Evolutionary conservation across 2,329 filamentous ascomycete species (phyloP).

Genomic region (Ophiocordyceps australis): DNA sequence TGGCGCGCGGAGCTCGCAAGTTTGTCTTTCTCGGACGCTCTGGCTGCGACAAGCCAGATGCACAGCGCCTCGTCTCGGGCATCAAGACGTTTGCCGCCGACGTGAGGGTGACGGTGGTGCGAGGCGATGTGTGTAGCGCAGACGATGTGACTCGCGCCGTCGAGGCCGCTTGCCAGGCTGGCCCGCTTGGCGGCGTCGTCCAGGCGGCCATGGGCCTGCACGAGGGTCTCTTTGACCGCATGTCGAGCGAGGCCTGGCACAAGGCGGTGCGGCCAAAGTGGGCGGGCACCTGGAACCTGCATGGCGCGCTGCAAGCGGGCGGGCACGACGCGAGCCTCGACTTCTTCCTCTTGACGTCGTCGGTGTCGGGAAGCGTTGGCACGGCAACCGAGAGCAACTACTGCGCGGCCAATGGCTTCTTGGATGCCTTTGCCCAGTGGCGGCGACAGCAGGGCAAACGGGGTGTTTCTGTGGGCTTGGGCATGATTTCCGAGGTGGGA

Average conservation of each 20-base stretch:
- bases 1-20: conserved; percentile 6
- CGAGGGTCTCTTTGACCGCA: conserved; percentile 8
- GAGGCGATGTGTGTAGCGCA: conserved; percentile 6
- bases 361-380: conserved; percentile 11
- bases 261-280: conserved; percentile 8
- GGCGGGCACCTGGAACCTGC: conserved; percentile 7
- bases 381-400: conserved; percentile 14
- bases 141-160: conserved; percentile 5
- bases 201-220: conserved; percentile 14
- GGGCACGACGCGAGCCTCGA: conserved; percentile 6
- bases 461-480: conserved; percentile 11
- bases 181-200: conserved; percentile 11
- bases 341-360: conserved; percentile 11
- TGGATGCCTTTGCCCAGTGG: conserved; percentile 14
- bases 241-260: conserved; percentile 8
- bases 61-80: conserved; percentile 5
- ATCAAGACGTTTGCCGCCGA: conserved; percentile 7
- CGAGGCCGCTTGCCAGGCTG: background rate
- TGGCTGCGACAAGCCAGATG: conserved; percentile 8
- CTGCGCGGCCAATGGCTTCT: conserved; percentile 11
- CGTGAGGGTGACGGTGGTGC: conserved; percentile 7
- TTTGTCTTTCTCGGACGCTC: conserved; percentile 11
- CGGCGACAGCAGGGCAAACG: conserved; percentile 8
- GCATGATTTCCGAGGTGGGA: conserved; percentile 17
- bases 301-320: conserved; percentile 5